These are phyloP conservation scores for Aspergillus pseudoglaucus DNA, from an alignment of 2,329 filamentous ascomycete genomes.

Conservation along the genomic window DNA sequence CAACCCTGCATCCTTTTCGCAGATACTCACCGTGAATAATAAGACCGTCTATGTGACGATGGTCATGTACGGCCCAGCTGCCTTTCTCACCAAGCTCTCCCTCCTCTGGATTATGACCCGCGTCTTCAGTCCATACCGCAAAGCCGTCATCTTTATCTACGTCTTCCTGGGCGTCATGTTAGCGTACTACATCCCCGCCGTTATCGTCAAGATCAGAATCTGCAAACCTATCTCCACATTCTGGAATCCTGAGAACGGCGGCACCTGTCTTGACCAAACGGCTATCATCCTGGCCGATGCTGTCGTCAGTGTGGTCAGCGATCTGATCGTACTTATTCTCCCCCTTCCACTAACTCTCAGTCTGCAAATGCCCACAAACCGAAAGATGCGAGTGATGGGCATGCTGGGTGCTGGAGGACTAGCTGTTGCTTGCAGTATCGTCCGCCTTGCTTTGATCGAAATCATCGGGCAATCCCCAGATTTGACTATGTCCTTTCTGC, in stretches of 20 bases:
- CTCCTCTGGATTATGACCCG: conserved; percentile 40
- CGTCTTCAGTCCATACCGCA: conserved; percentile 38
- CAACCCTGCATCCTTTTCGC: neutral
- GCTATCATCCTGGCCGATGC: conserved; percentile 48
- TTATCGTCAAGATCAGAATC: conserved; percentile 39
- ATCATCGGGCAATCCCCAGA: conserved; percentile 17
- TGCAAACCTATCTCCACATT: conserved; percentile 39
- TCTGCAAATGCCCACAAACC: conserved; percentile 41
- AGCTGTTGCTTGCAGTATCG: conserved; percentile 22
- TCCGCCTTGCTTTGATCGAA: conserved; percentile 21
- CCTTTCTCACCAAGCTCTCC: conserved; percentile 39
- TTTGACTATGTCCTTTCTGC: conserved; percentile 21
- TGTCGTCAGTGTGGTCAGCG: conserved; percentile 54
- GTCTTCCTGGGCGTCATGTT: conserved; percentile 33
- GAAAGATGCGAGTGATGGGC: conserved; percentile 41
- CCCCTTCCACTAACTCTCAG: conserved; percentile 43
- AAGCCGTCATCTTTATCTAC: conserved; percentile 35
- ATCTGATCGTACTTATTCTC: conserved; percentile 48
- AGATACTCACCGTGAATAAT: neutral
- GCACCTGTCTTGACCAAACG: conserved; percentile 20
- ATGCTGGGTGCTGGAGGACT: conserved; percentile 45
- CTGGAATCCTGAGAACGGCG: conserved; percentile 25
- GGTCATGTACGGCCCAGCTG: conserved; percentile 42
- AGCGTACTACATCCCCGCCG: conserved; percentile 36
- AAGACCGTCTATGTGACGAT: conserved; percentile 40